Base-by-base conservation (phyloP, 116 monocot genomes). In the Cymodocea nodosa region DNA sequence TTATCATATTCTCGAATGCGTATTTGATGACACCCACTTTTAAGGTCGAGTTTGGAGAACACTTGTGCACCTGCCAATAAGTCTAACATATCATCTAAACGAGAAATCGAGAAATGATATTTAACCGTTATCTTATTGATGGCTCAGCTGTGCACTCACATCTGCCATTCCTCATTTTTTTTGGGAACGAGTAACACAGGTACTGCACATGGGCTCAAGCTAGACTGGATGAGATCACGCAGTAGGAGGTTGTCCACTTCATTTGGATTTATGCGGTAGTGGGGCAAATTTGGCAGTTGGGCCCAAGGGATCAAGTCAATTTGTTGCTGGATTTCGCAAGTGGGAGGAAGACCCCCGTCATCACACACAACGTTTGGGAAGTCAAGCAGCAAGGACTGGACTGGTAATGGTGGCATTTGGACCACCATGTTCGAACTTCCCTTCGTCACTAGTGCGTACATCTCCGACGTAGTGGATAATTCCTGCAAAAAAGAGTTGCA, bases 21-120 rank as follows among this genome's bases (percentile, higher is more conserved):
- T 0, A 73, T 59, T 20, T 73, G 40, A n/a, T 66, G 60, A 15
- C 60, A 67, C 0, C 51, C 60, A 23, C 15, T 52, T 20, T 24
- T 14, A n/a, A 68, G 59, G 51, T 68, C 37, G 6, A 37, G 37
- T 37, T 37, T 37, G 37, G 37, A 37, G 6, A 37, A 37, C 2
- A 37, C 2, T 37, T 37, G 37, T 6, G 37, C 37, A 37, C 37
- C 37, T 52, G 17, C 15, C 2, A 71, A 20, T 52, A 62, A 24
- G n/a, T 71, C 70, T 6, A 71, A 22, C 70, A 71, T 71, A 20
- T 71, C 59, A 22, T 71, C n/a, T 0, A 71, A 34, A 1, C 52
- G n/a, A 7, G 40, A 59, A 19, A 70, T 70, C 1, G 70, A 59
- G 40, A 70, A 60, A 1, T n/a, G 40, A 50, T 49, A 70, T 59